Conservation (phyloP, 2,329 filamentous ascomycete genomes). For the Fusarium sterilihyphosum region DNA sequence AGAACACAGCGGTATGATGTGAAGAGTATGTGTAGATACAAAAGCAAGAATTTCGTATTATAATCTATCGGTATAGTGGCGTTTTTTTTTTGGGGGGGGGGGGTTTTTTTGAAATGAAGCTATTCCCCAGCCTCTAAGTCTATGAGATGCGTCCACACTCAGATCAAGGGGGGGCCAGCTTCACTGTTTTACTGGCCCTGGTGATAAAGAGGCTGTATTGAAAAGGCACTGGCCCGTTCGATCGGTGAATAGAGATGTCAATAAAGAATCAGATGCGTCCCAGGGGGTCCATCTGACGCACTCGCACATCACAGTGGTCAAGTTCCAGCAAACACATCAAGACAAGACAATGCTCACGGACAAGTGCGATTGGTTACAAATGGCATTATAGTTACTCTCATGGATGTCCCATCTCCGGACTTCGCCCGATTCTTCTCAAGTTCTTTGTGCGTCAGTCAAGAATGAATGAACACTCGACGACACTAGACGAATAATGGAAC, state of each 20-base stretch:
- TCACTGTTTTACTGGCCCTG: background rate
- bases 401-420: background rate
- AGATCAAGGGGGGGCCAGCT: background rate
- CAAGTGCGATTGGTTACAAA: background rate
- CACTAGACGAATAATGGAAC: background rate
- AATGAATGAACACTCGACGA: background rate
- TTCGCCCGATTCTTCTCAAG: background rate
- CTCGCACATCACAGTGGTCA: background rate
- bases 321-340: background rate
- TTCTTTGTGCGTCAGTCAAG: constrained; percentile 16
- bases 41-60: constrained; percentile 3
- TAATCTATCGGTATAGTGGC: background rate
- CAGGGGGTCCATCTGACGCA: no score
- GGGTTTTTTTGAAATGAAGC: background rate
- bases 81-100: background rate
- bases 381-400: background rate
- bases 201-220: background rate
- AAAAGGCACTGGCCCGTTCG: background rate
- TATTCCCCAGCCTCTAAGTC: background rate
- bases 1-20: background rate
- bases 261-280: constrained; percentile 13
- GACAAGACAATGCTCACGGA: background rate
- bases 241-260: background rate
- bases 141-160: background rate
- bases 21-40: constrained; percentile 35